phyloP scores from a whole-genome alignment of 2,329 filamentous ascomycete species.

The Colletotrichum salicis region DNA sequence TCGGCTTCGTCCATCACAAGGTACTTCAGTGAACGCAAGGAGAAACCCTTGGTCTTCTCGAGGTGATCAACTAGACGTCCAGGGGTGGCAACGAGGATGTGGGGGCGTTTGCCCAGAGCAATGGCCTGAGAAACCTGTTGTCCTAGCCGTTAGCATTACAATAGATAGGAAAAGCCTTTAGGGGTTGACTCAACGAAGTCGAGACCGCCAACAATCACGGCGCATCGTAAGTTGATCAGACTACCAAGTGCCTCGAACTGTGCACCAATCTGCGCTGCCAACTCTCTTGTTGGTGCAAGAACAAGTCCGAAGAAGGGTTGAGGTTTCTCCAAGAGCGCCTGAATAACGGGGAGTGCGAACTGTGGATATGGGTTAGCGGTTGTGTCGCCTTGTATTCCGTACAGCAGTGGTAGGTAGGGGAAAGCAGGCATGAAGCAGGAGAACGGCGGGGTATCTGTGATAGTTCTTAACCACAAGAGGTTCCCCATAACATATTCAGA shows the following conservation, averaged over 20 bases:
- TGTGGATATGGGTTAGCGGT: not conserved
- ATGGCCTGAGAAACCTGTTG: slow-evolving; percentile 82
- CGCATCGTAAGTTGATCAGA: slow-evolving; percentile 86
- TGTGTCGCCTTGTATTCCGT: not conserved
- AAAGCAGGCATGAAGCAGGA: not conserved
- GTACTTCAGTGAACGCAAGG: slow-evolving; percentile 82
- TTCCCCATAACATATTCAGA: not conserved
- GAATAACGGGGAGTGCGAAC: slow-evolving; percentile 92
- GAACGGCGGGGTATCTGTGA: not conserved
- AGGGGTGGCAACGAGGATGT: slow-evolving; percentile 80
- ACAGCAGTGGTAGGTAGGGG: not conserved
- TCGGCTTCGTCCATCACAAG: slow-evolving; percentile 97
- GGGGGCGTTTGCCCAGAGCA: slow-evolving; percentile 93
- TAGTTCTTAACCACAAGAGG: not conserved
- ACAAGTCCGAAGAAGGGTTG: slow-evolving; percentile 89
- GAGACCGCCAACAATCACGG: slow-evolving; percentile 90
- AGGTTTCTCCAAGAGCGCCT: slow-evolving; percentile 88
- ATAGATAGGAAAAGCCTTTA: no score
- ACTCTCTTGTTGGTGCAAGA: slow-evolving; percentile 90
- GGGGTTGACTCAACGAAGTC: slow-evolving; percentile 57
- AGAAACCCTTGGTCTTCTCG: slow-evolving; percentile 97
- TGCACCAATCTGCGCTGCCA: slow-evolving; percentile 91
- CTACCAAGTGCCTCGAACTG: slow-evolving; percentile 88
- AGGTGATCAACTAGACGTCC: slow-evolving; percentile 74
- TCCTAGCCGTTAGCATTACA: not conserved